These are phyloP conservation scores for Solanum pimpinellifolium DNA, from an alignment of 257 asterid genomes.

Conservation along the genomic window DNA sequence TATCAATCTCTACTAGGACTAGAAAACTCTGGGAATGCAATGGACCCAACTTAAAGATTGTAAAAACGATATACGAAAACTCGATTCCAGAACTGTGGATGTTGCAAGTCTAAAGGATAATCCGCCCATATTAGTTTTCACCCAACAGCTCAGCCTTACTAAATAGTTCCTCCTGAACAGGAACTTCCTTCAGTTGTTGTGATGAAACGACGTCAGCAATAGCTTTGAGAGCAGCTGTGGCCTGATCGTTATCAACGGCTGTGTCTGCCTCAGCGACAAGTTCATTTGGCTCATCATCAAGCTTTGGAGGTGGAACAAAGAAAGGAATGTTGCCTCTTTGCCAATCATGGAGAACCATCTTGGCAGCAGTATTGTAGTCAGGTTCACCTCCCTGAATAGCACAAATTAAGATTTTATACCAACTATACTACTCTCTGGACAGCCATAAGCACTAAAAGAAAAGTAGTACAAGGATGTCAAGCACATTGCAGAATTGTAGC, in stretches of 20 bases:
- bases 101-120: neutral
- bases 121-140: neutral
- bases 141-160: slow-evolving; percentile 52
- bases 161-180: slow-evolving; percentile 59
- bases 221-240: slow-evolving; percentile 46
- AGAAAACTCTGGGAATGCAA: neutral
- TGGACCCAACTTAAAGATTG: neutral
- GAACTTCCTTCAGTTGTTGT: slow-evolving; percentile 57
- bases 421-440: neutral
- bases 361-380: slow-evolving; percentile 72
- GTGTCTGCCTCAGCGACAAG: slow-evolving; percentile 7
- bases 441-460: neutral
- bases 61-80: neutral
- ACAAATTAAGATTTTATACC: neutral
- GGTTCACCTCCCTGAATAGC: slow-evolving; percentile 87
- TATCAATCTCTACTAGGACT: neutral
- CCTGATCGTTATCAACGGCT: slow-evolving; percentile 24
- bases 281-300: slow-evolving; percentile 29
- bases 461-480: neutral
- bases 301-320: slow-evolving; percentile 67
- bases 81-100: neutral
- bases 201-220: slow-evolving; percentile 53
- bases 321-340: slow-evolving; percentile 88
- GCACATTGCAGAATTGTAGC: neutral
- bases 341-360: slow-evolving; percentile 94